phyloP scores from a whole-genome alignment of 768 basidiomycete genomes.

The Holtermannia corniformis region DNA sequence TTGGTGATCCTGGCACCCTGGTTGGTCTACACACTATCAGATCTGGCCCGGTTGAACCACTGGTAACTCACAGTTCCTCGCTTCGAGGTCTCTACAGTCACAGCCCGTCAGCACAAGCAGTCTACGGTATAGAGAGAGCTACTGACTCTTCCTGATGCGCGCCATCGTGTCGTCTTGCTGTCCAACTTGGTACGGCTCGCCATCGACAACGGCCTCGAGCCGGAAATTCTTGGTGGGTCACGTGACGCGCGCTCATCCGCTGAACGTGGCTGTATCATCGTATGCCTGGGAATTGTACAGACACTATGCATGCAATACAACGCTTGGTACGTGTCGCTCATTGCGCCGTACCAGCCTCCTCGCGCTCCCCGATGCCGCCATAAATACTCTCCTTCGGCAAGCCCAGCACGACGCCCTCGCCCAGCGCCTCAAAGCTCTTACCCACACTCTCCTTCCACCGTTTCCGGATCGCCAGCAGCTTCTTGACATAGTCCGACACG shows the following conservation, averaged over 20 bases:
- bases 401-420: constrained; percentile 61
- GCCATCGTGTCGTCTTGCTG: constrained; percentile 23
- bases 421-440: constrained; percentile 61
- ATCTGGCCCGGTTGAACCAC: no score
- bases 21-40: constrained; percentile 46
- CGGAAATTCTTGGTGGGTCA: constrained; percentile 1
- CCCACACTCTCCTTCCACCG: constrained; percentile 73
- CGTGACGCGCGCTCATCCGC: no score
- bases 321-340: no score
- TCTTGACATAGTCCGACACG: constrained; percentile 35
- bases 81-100: constrained; percentile 65
- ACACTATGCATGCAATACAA: background rate
- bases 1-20: constrained; percentile 63
- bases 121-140: background rate
- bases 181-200: constrained; percentile 1
- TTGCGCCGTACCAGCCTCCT: constrained; percentile 4
- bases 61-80: constrained; percentile 48
- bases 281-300: no score
- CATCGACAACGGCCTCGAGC: background rate
- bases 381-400: constrained; percentile 67
- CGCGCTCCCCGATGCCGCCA: constrained; percentile 48
- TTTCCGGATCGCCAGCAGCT: constrained; percentile 61
- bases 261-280: no score
- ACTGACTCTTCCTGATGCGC: constrained; percentile 40
- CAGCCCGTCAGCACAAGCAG: no score